Evolutionary conservation across 768 basidiomycete genomes (phyloP).

Genomic region (Pleurotus citrinopileatus): DNA sequence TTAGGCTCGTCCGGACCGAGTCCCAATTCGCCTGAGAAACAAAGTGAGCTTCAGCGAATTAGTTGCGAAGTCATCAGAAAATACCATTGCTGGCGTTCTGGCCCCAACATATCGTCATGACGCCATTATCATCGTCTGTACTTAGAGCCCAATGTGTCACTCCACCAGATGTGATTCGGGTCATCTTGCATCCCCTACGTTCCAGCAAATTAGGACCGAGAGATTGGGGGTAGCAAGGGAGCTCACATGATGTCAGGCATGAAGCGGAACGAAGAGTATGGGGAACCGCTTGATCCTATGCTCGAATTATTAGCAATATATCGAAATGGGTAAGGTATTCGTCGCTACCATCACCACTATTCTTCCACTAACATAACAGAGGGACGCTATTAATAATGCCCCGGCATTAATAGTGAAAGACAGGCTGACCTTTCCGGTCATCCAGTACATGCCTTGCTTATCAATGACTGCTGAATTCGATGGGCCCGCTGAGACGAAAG

Average conservation of each 20-base stretch:
- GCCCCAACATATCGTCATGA: constrained; percentile 85
- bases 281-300: constrained; percentile 84
- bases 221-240: background rate
- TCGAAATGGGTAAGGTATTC: background rate
- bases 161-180: constrained; percentile 70
- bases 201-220: background rate
- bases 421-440: constrained; percentile 67
- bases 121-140: constrained; percentile 67
- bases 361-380: constrained; percentile 70
- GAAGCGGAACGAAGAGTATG: constrained; percentile 82
- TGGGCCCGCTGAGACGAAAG: constrained; percentile 72
- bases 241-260: constrained; percentile 84
- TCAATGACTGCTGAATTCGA: constrained; percentile 84
- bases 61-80: constrained; percentile 7
- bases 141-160: constrained; percentile 85
- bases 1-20: constrained; percentile 79
- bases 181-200: constrained; percentile 75
- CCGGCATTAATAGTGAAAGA: background rate
- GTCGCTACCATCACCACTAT: constrained; percentile 80
- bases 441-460: constrained; percentile 82
- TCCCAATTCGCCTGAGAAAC: constrained; percentile 66
- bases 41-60: too few relatives aligned
- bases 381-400: too few relatives aligned
- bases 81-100: constrained; percentile 84
- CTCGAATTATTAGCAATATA: background rate